phyloP scores from a whole-genome alignment of 495 filamentous ascomycete species.

The Annulohypoxylon nitens region DNA sequence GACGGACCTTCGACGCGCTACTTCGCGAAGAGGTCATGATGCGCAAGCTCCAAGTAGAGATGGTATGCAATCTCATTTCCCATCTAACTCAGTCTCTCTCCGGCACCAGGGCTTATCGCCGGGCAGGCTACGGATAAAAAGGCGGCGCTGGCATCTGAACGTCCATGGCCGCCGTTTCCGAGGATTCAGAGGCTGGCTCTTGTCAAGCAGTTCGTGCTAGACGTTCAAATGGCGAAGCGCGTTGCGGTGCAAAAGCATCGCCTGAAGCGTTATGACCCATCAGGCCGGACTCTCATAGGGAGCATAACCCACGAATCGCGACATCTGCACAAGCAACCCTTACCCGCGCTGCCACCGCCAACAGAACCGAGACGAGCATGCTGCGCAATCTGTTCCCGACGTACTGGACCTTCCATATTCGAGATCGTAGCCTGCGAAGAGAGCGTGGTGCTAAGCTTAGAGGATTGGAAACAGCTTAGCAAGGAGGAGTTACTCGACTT shows the following conservation, averaged over 20 bases:
- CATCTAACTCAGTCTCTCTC: slow-evolving; percentile 22
- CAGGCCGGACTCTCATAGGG: slow-evolving; percentile 23
- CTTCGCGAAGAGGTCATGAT: slow-evolving; percentile 45
- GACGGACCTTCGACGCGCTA: slow-evolving; percentile 34
- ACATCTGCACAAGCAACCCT: slow-evolving; percentile 38
- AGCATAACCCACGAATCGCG: slow-evolving; percentile 38
- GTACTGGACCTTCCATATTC: slow-evolving; percentile 40
- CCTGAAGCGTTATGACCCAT: slow-evolving; percentile 30
- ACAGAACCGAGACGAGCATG: slow-evolving; percentile 27
- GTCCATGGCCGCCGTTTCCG: slow-evolving; percentile 38
- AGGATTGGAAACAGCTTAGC: slow-evolving; percentile 33
- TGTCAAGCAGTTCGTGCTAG: slow-evolving; percentile 39
- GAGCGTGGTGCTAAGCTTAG: slow-evolving; percentile 41
- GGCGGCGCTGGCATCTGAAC: slow-evolving; percentile 18
- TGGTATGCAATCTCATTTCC: slow-evolving; percentile 35
- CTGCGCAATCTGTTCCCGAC: slow-evolving; percentile 39
- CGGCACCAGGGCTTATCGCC: slow-evolving; percentile 27
- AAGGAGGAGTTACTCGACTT: slow-evolving; percentile 38
- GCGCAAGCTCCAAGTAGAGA: slow-evolving; percentile 34
- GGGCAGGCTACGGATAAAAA: slow-evolving; percentile 31
- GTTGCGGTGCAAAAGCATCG: slow-evolving; percentile 40
- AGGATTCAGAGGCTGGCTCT: slow-evolving; percentile 33
- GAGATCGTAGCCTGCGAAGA: slow-evolving; percentile 43
- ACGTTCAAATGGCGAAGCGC: slow-evolving; percentile 42
- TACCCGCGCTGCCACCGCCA: slow-evolving; percentile 14